A percentile compares a stretch with the other conserved stretches of the same genome.
These are phyloP conservation scores for Metschnikowia rubicola DNA, from an alignment of 805 yeast genomes.

Conservation along the genomic window DNA sequence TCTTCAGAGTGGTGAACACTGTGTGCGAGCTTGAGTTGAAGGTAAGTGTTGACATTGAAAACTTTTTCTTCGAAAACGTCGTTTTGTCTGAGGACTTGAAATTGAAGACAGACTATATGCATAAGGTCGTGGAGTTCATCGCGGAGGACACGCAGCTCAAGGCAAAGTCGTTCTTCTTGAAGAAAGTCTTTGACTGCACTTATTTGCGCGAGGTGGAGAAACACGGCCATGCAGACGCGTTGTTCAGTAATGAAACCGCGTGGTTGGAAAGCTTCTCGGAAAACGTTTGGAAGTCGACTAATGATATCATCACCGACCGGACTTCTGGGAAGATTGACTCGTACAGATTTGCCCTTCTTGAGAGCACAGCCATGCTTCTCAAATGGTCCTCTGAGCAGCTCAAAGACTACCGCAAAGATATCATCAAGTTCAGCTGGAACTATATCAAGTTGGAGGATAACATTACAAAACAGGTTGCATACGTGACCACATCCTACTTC, in stretches of 20 bases:
- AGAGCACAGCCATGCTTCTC: slow-evolving; percentile 72
- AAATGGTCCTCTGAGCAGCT: slow-evolving; percentile 62
- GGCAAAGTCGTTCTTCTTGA: slow-evolving; percentile 55
- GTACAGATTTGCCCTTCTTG: slow-evolving; percentile 73
- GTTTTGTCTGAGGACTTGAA: slow-evolving; percentile 48
- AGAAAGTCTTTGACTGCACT: slow-evolving; percentile 61
- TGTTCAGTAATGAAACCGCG: slow-evolving; percentile 41
- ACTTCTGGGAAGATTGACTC: slow-evolving; percentile 70
- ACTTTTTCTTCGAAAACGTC: slow-evolving; percentile 54
- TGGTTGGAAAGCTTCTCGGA: slow-evolving; percentile 68
- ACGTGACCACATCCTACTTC: slow-evolving; percentile 81
- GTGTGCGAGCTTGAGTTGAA: slow-evolving; percentile 45
- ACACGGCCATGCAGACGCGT: slow-evolving; percentile 44
- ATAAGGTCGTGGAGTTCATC: slow-evolving; percentile 46
- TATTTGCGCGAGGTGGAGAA: slow-evolving; percentile 58
- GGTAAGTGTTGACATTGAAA: slow-evolving; percentile 47
- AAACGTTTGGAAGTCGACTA: slow-evolving; percentile 69
- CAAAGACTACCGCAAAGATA: slow-evolving; percentile 67
- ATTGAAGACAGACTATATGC: slow-evolving; percentile 49
- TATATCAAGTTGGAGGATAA: slow-evolving; percentile 85
- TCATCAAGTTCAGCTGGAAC: slow-evolving; percentile 93
- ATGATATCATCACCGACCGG: slow-evolving; percentile 48
- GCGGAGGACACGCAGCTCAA: slow-evolving; percentile 45
- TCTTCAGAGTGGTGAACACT: slow-evolving; percentile 31
- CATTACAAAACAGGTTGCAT: slow-evolving; percentile 87